Evolutionary conservation across 768 basidiomycete genomes (phyloP).

Genomic region (Auricularia sp.): DNA sequence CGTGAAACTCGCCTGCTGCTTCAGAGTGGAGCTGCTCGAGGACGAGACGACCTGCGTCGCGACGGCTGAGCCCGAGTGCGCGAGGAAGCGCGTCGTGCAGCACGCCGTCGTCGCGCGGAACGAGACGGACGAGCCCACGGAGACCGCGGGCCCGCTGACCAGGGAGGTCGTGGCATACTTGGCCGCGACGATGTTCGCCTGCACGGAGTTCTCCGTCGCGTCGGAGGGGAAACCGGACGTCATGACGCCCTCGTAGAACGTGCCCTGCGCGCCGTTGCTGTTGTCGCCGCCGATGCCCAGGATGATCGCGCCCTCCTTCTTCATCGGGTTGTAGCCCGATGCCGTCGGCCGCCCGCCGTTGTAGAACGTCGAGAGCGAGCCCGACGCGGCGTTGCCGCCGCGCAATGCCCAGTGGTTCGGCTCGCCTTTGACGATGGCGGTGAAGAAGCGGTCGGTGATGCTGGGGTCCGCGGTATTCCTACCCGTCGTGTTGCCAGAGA

Average conservation of each 20-base stretch:
- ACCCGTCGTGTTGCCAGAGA: background rate
- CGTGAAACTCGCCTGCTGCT: background rate
- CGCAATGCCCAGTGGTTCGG: background rate
- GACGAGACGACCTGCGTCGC: background rate
- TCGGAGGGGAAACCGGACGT: background rate
- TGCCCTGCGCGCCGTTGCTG: slow-evolving; percentile 1
- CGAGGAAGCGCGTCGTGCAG: slow-evolving; percentile 1
- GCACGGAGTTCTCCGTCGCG: background rate
- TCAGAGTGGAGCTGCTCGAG: background rate
- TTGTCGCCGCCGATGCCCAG: slow-evolving; percentile 10
- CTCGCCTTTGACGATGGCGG: background rate
- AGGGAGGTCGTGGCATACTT: background rate
- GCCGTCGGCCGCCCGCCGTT: background rate
- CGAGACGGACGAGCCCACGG: background rate
- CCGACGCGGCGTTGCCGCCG: background rate
- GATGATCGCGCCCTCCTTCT: background rate
- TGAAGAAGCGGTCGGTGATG: background rate
- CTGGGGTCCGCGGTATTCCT: background rate
- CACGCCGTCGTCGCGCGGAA: background rate
- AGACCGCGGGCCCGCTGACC: background rate
- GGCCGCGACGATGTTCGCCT: slow-evolving; percentile 1
- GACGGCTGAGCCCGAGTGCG: background rate
- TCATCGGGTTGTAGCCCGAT: slow-evolving; percentile 3
- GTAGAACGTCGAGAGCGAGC: slow-evolving; percentile 1
- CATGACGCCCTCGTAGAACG: no score